These are phyloP conservation scores for Boletus insuetus DNA, from an alignment of 768 basidiomycete species.

Conservation along the genomic window DNA sequence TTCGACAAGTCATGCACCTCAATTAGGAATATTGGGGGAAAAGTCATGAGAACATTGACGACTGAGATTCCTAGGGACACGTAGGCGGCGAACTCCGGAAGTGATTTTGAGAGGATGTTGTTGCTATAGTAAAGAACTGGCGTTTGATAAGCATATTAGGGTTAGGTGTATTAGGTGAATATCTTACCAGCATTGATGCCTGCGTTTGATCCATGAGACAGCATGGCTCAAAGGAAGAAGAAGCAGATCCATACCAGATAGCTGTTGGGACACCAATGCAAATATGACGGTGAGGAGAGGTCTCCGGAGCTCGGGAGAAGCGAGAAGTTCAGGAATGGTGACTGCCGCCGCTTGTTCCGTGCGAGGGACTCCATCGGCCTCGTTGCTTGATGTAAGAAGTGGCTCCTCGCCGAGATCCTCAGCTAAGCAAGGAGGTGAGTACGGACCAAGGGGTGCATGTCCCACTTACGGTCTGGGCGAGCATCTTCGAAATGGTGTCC, in stretches of 20 bases:
- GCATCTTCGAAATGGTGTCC: conserved; percentile 31
- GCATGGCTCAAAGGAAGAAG: not conserved
- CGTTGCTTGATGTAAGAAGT: conserved; percentile 20
- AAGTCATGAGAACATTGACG: conserved; percentile 72
- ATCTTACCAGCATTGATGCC: conserved; percentile 71
- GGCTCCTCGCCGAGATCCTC: conserved; percentile 28
- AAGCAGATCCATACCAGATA: conserved; percentile 53
- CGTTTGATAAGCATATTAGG: not conserved
- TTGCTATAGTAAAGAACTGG: conserved; percentile 90
- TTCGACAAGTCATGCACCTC: conserved; percentile 47
- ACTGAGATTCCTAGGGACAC: conserved; percentile 82
- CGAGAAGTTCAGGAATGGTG: conserved; percentile 52
- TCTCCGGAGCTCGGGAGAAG: conserved; percentile 50
- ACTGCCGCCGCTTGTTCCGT: conserved; percentile 33
- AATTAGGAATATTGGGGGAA: conserved; percentile 84
- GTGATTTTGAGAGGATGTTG: conserved; percentile 73
- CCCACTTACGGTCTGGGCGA: conserved; percentile 24
- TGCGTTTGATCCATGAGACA: conserved; percentile 25
- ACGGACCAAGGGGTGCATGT: not conserved
- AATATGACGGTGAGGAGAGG: conserved; percentile 66
- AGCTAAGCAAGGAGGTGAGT: conserved; percentile 15
- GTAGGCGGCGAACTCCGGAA: conserved; percentile 78
- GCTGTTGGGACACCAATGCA: conserved; percentile 74
- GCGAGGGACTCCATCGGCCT: conserved; percentile 11
- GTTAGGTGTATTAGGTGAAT: not conserved